phyloP scores from a whole-genome alignment of 73 alveolate genomes.

The Uronychia setigera region DNA sequence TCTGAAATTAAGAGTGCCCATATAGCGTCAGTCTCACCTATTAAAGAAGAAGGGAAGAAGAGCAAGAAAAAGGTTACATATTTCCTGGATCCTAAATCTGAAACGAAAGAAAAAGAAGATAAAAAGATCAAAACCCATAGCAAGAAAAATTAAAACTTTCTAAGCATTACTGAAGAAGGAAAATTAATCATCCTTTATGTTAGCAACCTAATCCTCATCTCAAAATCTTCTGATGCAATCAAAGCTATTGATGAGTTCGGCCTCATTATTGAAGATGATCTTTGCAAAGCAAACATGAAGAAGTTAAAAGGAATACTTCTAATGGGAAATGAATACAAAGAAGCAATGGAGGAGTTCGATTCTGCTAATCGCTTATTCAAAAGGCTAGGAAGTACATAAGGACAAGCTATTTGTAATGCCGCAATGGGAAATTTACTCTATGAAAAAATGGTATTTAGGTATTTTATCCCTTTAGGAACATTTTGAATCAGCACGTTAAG shows the following conservation, averaged over 20 bases:
- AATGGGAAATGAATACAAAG: constrained; percentile 15
- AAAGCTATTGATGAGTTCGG: constrained; percentile 33
- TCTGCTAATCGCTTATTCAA: background rate
- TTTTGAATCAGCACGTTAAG: background rate
- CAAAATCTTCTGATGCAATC: constrained; percentile 11
- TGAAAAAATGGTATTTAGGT: background rate
- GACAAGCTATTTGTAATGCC: constrained; percentile 29
- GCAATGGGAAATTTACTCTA: constrained; percentile 14
- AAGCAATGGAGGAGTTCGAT: constrained; percentile 22
- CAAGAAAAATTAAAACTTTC: background rate
- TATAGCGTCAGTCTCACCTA: no score
- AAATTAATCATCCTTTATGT: constrained; percentile 10
- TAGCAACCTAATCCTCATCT: constrained; percentile 17
- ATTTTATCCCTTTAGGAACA: background rate
- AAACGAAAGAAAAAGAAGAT: background rate
- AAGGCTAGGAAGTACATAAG: constrained; percentile 15
- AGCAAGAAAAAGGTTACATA: background rate
- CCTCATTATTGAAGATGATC: constrained; percentile 3
- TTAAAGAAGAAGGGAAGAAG: background rate
- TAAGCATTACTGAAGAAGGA: constrained; percentile 18
- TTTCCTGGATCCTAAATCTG: background rate
- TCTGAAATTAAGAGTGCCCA: no score
- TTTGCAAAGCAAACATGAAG: constrained; percentile 19
- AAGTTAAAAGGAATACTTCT: constrained; percentile 14
- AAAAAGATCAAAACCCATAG: background rate